Percentiles rank a stretch among this genome's conserved stretches.
phyloP scores from a whole-genome alignment of 1,284 basidiomycete species.

The Ustilago loliicola region DNA sequence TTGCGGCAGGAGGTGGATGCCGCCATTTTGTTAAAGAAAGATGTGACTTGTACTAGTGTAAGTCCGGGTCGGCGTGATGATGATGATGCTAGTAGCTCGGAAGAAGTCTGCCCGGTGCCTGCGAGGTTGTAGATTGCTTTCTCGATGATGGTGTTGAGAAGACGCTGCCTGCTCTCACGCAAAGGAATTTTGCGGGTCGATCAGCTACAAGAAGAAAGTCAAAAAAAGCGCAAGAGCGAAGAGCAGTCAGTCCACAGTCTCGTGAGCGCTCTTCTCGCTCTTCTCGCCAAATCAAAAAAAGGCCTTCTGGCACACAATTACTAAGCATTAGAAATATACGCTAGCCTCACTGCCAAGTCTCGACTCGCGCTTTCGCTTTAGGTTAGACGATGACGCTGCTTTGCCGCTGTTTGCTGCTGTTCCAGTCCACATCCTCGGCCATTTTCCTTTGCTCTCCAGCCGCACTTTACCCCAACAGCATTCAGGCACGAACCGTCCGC shows the following conservation, averaged over 20 bases:
- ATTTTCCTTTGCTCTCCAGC: neutral
- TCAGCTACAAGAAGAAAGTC: constrained; percentile 18
- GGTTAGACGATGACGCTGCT: constrained; percentile 23
- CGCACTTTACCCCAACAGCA: neutral
- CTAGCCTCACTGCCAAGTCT: neutral
- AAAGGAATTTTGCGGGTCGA: constrained; percentile 26
- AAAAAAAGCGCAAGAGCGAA: neutral
- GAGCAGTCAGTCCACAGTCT: neutral
- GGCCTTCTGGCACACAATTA: neutral
- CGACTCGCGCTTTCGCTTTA: neutral
- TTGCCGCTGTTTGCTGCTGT: neutral
- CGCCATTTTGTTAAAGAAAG: constrained; percentile 20
- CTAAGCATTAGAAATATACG: constrained; percentile 15
- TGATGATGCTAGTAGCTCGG: neutral
- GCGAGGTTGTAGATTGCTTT: neutral
- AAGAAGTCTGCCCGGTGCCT: neutral
- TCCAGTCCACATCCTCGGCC: neutral
- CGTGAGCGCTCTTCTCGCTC: neutral
- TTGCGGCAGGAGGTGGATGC: constrained; percentile 25
- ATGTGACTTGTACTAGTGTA: neutral
- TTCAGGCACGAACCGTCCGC: too few relatives aligned
- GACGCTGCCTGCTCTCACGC: neutral
- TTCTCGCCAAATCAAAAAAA: neutral
- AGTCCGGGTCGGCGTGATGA: neutral
- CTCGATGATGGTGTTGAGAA: constrained; percentile 6